Evolutionary conservation across 1,284 basidiomycete species (phyloP).

Genomic region (Exobasidium rhododendri): DNA sequence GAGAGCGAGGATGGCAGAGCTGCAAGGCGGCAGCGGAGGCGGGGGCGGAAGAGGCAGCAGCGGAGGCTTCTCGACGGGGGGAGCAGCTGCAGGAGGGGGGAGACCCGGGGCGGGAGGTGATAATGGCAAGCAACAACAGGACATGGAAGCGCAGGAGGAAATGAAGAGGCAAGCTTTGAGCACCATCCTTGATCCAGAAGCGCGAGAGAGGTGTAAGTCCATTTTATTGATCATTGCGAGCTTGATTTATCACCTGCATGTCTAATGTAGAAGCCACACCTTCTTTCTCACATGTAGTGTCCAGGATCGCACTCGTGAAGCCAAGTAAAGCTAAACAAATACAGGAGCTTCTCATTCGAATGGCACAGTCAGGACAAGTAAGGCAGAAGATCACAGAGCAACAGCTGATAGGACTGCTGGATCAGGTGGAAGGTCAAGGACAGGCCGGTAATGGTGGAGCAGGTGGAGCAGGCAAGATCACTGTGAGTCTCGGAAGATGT

Average conservation of each 20-base stretch:
- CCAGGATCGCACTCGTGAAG: conserved; percentile 87
- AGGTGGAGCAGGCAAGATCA: conserved; percentile 40
- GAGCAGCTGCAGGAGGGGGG: conserved; percentile 37
- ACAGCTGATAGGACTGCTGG: conserved; percentile 83
- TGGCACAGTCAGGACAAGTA: conserved; percentile 90
- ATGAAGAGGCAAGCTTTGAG: conserved; percentile 68
- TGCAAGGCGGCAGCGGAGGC: conserved; percentile 27
- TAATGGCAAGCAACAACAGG: conserved; percentile 43
- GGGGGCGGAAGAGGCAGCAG: conserved; percentile 12
- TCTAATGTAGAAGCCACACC: neutral
- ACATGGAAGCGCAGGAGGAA: conserved; percentile 55
- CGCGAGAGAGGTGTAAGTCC: conserved; percentile 81
- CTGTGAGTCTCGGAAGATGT: conserved; percentile 41
- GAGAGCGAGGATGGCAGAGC: conserved; percentile 49
- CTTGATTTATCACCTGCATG: too few relatives aligned
- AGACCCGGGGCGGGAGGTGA: conserved; percentile 41
- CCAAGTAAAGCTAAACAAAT: conserved; percentile 82
- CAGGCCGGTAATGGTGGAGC: conserved; percentile 8
- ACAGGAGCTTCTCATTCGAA: conserved; percentile 76
- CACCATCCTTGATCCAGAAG: conserved; percentile 80
- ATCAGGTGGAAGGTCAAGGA: conserved; percentile 66
- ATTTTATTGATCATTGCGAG: too few relatives aligned
- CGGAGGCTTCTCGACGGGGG: conserved; percentile 6
- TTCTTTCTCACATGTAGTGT: conserved; percentile 60
- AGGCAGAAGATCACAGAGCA: conserved; percentile 78